Percentiles rank a stretch among this genome's conserved stretches.
phyloP scores from a whole-genome alignment of 163 green algal species.

The Coccomyxa subellipsoidea region DNA sequence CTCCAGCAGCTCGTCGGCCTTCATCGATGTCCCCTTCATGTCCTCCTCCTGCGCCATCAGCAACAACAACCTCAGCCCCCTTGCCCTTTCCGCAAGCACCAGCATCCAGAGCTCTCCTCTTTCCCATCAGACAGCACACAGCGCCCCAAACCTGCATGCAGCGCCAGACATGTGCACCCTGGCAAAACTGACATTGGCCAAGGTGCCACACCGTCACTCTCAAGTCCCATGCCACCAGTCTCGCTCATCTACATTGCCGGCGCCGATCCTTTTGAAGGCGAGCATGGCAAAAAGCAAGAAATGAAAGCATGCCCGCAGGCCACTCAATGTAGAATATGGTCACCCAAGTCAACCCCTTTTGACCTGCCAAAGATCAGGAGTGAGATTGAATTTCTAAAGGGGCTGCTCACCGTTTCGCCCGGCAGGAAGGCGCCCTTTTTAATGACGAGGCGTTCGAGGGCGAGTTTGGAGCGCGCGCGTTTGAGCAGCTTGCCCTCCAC shows the following conservation, averaged over 20 bases:
- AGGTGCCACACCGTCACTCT: no score
- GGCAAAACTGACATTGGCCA: no score
- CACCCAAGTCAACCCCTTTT: neutral
- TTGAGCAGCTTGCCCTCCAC: constrained; percentile 94
- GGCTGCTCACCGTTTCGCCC: neutral
- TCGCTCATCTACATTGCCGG: no score
- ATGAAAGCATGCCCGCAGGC: no score
- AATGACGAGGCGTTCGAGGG: constrained; percentile 93
- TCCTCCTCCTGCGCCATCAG: constrained; percentile 23
- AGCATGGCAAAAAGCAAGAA: no score
- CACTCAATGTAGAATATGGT: no score
- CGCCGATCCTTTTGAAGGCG: no score
- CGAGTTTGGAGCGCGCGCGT: constrained; percentile 82
- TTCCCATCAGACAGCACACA: neutral
- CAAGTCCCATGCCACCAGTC: no score
- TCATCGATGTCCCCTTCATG: constrained; percentile 42
- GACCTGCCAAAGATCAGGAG: neutral
- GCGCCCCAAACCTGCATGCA: neutral
- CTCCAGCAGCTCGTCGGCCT: constrained; percentile 72
- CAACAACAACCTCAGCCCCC: neutral
- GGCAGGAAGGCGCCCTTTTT: constrained; percentile 90
- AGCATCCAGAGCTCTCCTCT: no score
- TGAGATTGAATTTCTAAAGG: neutral
- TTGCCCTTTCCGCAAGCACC: neutral
- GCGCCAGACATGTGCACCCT: no score